Base-by-base conservation (phyloP, 208 protist species). In the Leishmania aethiopica region DNA sequence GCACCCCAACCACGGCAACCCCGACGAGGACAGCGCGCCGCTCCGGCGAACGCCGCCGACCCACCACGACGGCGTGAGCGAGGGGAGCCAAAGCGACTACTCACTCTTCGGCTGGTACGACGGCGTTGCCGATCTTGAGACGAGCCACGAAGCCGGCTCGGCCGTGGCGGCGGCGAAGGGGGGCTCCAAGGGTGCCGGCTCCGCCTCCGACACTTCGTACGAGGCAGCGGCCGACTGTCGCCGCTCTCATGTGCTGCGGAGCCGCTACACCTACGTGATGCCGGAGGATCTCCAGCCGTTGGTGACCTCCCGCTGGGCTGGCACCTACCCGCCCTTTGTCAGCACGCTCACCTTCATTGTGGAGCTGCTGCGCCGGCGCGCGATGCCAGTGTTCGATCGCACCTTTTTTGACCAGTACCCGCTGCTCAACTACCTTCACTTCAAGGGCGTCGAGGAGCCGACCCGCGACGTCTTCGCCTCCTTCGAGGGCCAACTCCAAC, bases 401-500 rank as follows among this genome's bases (percentile, higher is more conserved):
- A 71, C 81, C 74, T 95, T 97, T 82, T 84, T 94, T 53, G 87
- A 93, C 59, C 77, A 89, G 53, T 95, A 97, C 78, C 67, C 87
- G 10, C 32, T 97, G 32, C 47, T 97, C 57, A 93, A 91, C 80
- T 92, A 90, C 71, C 81, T 96, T 35, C 87, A 92, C 81, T 89
- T 87, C 72, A 83, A 74, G 19, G 64, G 51, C 22, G 89, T 94
- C 15, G 77, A 86, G 32, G 89, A 96, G 70, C 47, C 80, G 11
- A 79, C 83, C 66, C 86, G 88, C 19, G 92, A 97, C 70, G 74
- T 64, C 66, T 96, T 97, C 80, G 67, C 77, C 49, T n/a, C 47
- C 49, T 99, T 97, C 84, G 94, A 99, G 75, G 96, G 98, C 77
- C 88, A 91, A 35, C 90, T 99, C 32, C 98, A 99, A 81, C 81